Conservation (phyloP, 2,329 filamentous ascomycete species). For the Ophiostoma montium region DNA sequence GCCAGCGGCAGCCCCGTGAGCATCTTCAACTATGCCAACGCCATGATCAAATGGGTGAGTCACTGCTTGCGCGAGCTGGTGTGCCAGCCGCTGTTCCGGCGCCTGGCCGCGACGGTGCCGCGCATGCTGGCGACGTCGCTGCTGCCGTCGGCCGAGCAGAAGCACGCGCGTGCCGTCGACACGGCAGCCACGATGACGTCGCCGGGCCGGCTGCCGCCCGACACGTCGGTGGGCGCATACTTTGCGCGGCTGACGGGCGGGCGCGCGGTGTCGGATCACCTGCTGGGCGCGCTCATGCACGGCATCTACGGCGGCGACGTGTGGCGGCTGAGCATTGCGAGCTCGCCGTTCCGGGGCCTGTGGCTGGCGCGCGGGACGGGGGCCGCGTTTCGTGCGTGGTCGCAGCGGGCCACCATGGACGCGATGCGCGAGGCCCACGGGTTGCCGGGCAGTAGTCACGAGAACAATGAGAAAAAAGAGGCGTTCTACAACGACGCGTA, state of each 20-base stretch:
- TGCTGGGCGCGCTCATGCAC: constrained; percentile 64
- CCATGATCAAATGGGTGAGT: neutral
- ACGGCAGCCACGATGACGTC: constrained; percentile 14
- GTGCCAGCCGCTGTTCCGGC: constrained; percentile 39
- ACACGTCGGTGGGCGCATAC: constrained; percentile 62
- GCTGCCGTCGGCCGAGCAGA: neutral
- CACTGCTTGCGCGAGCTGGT: neutral
- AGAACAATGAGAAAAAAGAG: neutral
- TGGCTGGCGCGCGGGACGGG: constrained; percentile 8
- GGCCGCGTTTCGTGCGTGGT: neutral
- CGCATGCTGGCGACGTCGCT: neutral
- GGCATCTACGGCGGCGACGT: constrained; percentile 90
- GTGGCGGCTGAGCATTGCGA: constrained; percentile 52
- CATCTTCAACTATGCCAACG: neutral
- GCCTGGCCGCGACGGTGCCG: constrained; percentile 15
- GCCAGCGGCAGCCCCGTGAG: constrained; percentile 16
- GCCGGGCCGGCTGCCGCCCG: constrained; percentile 25
- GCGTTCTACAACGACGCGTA: neutral
- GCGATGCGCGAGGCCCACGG: neutral
- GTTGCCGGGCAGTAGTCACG: too few relatives aligned
- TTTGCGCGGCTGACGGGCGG: constrained; percentile 36
- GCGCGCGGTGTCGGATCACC: constrained; percentile 48
- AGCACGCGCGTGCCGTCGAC: neutral
- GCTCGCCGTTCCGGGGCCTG: constrained; percentile 9
- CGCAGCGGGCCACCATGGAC: neutral